Base-by-base conservation (phyloP, 257 asterid species). In the Solanum piurae region DNA sequence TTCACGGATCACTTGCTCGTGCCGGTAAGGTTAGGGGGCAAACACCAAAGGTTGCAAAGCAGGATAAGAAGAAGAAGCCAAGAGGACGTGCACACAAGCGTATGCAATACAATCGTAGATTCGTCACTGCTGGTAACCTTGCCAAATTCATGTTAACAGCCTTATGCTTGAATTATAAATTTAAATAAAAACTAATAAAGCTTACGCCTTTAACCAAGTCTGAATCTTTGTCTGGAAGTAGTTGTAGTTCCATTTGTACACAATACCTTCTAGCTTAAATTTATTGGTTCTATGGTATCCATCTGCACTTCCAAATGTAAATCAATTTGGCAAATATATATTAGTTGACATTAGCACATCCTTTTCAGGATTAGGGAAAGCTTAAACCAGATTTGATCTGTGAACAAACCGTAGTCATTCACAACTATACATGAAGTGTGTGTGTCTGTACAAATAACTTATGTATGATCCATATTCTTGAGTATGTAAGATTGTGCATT, bases 81-180 rank as follows among this genome's bases (percentile, higher is more conserved):
- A 95, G 97, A 6, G 98, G 99, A 90, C 98, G 98, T 44, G 98
- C 99, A 6, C 94, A 94, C 94, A 96, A 96, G 94, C 93, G 98
- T 4, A 93, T 94, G 94, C 98, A 95, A 75, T 95, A 96, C 94
- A 96, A 92, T 44, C 95, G 98, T 89, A 98, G 98, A 23, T 96
- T 96, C 90, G 99, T 96, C 91, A 96, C 98, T 16, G 98, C 99
- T 49, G 99, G 99, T 95, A 93, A 89, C 1, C 20, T 21, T 68
- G 1, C 4, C 9, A 33, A 33, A 33, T 33, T 33, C 34, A 83
- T n/a, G 11, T 46, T 37, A n/a, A 76, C 34, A n/a, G 83, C 33
- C 21, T n/a, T 25, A 16, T 25, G 7, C 18, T 37, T 9, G 49
- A 27, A 23, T 2, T 12, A 4, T 5, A n/a, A 1, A 33, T 58